phyloP scores from a whole-genome alignment of 345 rosid species.

The Citrus cavaleriei region DNA sequence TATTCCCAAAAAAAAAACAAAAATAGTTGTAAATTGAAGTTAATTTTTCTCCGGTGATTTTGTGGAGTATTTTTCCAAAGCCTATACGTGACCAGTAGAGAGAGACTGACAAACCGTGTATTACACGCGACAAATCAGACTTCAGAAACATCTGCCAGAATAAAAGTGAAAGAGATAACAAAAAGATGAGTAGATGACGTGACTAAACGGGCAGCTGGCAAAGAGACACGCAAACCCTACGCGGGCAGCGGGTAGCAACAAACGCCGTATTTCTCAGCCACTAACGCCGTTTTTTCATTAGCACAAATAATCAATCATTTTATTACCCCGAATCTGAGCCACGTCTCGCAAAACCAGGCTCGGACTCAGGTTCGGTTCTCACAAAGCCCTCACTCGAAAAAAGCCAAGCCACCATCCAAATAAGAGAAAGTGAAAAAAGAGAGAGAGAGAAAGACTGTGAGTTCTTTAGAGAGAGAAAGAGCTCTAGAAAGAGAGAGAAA shows the following conservation, averaged over 20 bases:
- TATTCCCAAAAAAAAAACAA: too few relatives aligned
- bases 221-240: slow-evolving; percentile 14
- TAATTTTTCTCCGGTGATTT: too few relatives aligned
- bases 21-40: too few relatives aligned
- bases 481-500: slow-evolving; percentile 44
- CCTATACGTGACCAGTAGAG: background rate
- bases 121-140: background rate
- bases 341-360: slow-evolving; percentile 10
- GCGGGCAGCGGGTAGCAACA: slow-evolving; percentile 52
- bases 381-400: slow-evolving; percentile 20
- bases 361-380: slow-evolving; percentile 41
- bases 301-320: slow-evolving; percentile 34
- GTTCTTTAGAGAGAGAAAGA: slow-evolving; percentile 13
- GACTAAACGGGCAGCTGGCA: slow-evolving; percentile 14
- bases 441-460: slow-evolving; percentile 26
- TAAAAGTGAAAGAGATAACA: background rate
- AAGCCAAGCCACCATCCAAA: slow-evolving; percentile 24
- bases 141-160: background rate
- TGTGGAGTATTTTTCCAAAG: too few relatives aligned
- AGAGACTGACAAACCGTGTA: background rate
- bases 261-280: slow-evolving; percentile 35
- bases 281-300: slow-evolving; percentile 24
- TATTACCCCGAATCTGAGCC: slow-evolving; percentile 30
- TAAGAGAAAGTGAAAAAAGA: slow-evolving; percentile 22
- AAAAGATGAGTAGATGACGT: slow-evolving; percentile 30